Evolutionary conservation across 768 basidiomycete species (phyloP).

Genomic region (Suillus weaverae): DNA sequence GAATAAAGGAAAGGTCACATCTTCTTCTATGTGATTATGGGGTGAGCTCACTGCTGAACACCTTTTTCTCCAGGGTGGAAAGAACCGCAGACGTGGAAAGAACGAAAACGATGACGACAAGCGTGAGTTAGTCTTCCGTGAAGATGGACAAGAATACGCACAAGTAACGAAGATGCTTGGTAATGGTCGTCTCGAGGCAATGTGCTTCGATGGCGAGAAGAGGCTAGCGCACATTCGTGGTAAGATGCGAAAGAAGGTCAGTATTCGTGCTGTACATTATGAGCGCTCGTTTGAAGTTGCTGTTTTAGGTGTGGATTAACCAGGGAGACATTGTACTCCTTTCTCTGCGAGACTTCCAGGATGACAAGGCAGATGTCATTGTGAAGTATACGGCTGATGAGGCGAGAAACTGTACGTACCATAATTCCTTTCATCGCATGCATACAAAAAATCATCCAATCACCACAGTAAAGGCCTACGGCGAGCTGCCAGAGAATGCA

Average conservation of each 20-base stretch:
- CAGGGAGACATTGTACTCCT: conserved; percentile 95
- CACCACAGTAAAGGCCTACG: conserved; percentile 86
- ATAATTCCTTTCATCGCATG: not conserved
- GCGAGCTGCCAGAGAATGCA: conserved; percentile 94
- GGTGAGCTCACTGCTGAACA: not conserved
- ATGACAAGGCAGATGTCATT: conserved; percentile 98
- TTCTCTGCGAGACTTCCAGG: conserved; percentile 97
- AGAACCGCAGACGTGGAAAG: conserved; percentile 99
- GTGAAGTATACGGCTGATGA: conserved; percentile 99
- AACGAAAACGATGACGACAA: conserved; percentile 99
- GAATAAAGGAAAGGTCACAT: conserved; percentile 77
- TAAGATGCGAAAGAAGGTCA: conserved; percentile 98
- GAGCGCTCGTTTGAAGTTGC: conserved; percentile 9
- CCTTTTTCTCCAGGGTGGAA: conserved; percentile 73
- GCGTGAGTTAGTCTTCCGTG: conserved; percentile 97
- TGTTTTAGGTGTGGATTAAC: conserved; percentile 92
- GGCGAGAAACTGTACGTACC: conserved; percentile 68
- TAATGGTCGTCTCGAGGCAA: conserved; percentile 93
- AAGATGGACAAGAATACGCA: conserved; percentile 99
- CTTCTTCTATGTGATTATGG: not conserved
- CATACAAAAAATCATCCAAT: conserved; percentile 12
- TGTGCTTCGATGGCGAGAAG: conserved; percentile 98
- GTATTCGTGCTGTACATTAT: conserved; percentile 20
- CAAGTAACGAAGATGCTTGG: conserved; percentile 99
- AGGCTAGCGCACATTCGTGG: conserved; percentile 96